Evolutionary conservation across 2,329 filamentous ascomycete genomes (phyloP).

Genomic region (Cercospora janseana): DNA sequence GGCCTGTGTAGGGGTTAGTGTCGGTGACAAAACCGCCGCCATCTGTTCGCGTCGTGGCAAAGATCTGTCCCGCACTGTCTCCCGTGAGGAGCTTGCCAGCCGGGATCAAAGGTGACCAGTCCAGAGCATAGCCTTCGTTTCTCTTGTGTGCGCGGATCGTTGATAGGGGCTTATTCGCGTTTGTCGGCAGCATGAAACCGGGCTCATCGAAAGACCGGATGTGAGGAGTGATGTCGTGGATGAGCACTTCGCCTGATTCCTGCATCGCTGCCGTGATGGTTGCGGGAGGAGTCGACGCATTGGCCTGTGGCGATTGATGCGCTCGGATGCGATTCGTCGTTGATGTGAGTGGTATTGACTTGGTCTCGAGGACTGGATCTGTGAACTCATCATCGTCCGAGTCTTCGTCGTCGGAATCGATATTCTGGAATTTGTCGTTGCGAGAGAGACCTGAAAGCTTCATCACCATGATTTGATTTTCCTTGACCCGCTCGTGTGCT

Average conservation of each 20-base stretch:
- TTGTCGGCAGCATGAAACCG: conserved; percentile 72
- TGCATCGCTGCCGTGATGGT: conserved; percentile 91
- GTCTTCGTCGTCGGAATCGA: conserved; percentile 63
- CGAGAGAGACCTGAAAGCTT: conserved; percentile 89
- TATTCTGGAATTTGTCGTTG: conserved; percentile 72
- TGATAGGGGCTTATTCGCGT: conserved; percentile 82
- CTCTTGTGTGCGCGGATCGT: conserved; percentile 88
- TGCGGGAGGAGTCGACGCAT: conserved; percentile 68
- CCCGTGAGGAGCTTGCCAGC: conserved; percentile 86
- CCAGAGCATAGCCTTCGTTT: conserved; percentile 87
- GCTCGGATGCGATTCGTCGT: conserved; percentile 92
- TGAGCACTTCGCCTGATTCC: conserved; percentile 81
- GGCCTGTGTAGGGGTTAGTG: conserved; percentile 76
- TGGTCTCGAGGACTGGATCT: conserved; percentile 92
- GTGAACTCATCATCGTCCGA: conserved; percentile 69
- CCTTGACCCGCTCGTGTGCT: conserved; percentile 67
- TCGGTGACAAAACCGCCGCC: conserved; percentile 89
- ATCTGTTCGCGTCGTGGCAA: conserved; percentile 79
- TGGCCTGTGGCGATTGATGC: conserved; percentile 72
- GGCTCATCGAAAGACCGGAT: conserved; percentile 86
- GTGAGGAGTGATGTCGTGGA: conserved; percentile 92
- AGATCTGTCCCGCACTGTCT: conserved; percentile 87
- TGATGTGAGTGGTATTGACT: conserved; percentile 77
- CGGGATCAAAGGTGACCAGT: conserved; percentile 84
- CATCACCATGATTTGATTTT: conserved; percentile 94